Percentiles rank a stretch among this genome's conserved stretches.
Evolutionary conservation across 306 rosid species (phyloP).

Genomic region (Medicago ruthenica): DNA sequence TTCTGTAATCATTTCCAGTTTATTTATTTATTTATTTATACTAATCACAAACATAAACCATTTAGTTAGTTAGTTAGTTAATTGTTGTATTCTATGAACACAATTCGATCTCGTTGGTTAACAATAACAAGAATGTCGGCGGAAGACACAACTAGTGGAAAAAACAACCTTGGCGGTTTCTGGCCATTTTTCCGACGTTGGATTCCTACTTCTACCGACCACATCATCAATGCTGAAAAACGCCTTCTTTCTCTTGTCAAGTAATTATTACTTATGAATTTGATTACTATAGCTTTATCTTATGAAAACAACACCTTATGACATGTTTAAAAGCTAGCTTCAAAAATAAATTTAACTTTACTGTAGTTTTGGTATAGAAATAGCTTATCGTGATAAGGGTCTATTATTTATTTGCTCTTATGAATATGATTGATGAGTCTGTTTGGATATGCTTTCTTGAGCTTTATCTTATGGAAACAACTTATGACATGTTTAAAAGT

Average conservation of each 20-base stretch:
- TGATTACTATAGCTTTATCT: too few species aligned
- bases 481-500: too few species aligned
- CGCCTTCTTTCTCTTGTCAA: constrained; percentile 90
- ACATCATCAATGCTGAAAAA: constrained; percentile 84
- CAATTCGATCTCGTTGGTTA: constrained; percentile 54
- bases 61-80: not conserved
- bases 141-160: constrained; percentile 49
- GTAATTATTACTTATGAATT: constrained; percentile 36
- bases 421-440: too few species aligned
- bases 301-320: too few species aligned
- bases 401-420: too few species aligned
- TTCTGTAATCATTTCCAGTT: not conserved
- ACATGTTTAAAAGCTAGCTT: too few species aligned
- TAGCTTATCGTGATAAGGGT: too few species aligned
- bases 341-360: too few species aligned
- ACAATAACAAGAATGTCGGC: constrained; percentile 70
- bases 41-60: not conserved
- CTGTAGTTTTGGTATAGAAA: too few species aligned
- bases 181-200: constrained; percentile 93
- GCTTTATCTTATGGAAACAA: too few species aligned
- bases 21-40: not conserved
- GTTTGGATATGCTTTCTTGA: too few species aligned
- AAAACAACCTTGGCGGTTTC: constrained; percentile 50
- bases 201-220: constrained; percentile 88
- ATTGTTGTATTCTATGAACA: constrained; percentile 47